A percentile compares a stretch with the other conserved stretches of the same genome.
These are phyloP conservation scores for Diaporthe citrichinensis DNA, from an alignment of 2,329 filamentous ascomycete species.

Conservation along the genomic window DNA sequence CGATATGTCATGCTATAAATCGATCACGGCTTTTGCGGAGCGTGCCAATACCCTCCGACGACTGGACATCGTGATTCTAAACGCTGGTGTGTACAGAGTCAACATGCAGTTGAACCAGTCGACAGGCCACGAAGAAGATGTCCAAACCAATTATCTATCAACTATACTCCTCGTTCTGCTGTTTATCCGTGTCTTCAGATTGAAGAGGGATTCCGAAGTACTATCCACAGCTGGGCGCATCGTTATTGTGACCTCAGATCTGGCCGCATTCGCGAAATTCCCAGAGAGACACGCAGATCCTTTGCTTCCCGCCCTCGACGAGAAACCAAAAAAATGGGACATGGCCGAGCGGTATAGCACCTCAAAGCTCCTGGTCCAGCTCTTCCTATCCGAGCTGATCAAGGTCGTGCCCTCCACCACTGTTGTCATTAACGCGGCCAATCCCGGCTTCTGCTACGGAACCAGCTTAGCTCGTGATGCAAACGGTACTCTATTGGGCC, in stretches of 20 bases:
- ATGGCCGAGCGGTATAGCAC: conserved; percentile 39
- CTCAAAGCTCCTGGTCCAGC: conserved; percentile 51
- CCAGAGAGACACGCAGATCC: conserved; percentile 40
- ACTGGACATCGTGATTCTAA: conserved; percentile 15
- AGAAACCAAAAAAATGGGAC: conserved; percentile 38
- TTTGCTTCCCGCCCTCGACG: conserved; percentile 44
- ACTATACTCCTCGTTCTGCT: conserved; percentile 26
- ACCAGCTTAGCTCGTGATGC: conserved; percentile 26
- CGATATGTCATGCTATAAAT: conserved; percentile 54
- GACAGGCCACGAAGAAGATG: conserved; percentile 31
- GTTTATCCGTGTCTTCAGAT: neutral
- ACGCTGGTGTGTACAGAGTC: conserved; percentile 19
- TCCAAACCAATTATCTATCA: conserved; percentile 35
- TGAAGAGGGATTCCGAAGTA: neutral
- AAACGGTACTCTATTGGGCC: neutral
- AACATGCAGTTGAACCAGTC: neutral
- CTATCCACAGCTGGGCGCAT: neutral
- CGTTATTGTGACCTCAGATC: conserved; percentile 45
- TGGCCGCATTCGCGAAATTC: conserved; percentile 43
- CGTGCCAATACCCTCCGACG: neutral
- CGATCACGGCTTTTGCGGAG: conserved; percentile 39
- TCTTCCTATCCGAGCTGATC: conserved; percentile 51
- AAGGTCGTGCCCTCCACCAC: conserved; percentile 45
- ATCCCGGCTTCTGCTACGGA: conserved; percentile 43
- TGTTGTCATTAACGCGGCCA: conserved; percentile 44